Conservation (phyloP, 345 rosid species). For the Gossypioides kirkii region DNA sequence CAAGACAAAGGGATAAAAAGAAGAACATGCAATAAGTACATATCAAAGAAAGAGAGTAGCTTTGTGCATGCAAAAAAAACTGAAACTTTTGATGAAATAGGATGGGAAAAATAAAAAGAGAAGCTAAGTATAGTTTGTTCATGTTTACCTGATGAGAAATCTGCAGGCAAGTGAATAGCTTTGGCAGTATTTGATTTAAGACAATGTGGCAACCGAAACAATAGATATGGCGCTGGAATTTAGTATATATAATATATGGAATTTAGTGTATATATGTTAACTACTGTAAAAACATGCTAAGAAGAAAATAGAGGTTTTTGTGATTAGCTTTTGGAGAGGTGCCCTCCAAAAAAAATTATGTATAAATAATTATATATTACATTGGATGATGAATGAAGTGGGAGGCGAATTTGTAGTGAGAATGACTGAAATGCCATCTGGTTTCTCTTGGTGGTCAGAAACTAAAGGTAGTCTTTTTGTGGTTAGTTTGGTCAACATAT, state of each 20-base stretch:
- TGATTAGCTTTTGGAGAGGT: neutral
- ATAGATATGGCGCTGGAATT: neutral
- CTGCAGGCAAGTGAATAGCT: neutral
- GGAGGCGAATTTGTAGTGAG: neutral
- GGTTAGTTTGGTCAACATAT: no score
- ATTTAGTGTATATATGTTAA: no score
- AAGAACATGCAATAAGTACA: constrained; percentile 26
- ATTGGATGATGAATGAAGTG: neutral
- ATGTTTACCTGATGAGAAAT: constrained; percentile 13
- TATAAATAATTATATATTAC: neutral
- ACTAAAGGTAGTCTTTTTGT: no score
- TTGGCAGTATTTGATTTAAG: constrained; percentile 5
- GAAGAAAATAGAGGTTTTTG: neutral
- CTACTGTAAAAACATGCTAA: neutral
- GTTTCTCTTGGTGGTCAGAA: neutral
- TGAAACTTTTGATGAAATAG: neutral
- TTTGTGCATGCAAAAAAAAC: constrained; percentile 22
- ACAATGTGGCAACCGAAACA: constrained; percentile 24
- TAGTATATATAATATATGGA: neutral
- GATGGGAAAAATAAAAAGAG: neutral
- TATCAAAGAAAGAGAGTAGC: neutral
- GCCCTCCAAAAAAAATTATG: neutral
- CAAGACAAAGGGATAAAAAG: constrained; percentile 11
- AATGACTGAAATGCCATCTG: constrained; percentile 14
- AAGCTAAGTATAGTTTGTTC: neutral